These are phyloP conservation scores for Linanthus parryae DNA, from an alignment of 148 eudicot species.

Conservation along the genomic window DNA sequence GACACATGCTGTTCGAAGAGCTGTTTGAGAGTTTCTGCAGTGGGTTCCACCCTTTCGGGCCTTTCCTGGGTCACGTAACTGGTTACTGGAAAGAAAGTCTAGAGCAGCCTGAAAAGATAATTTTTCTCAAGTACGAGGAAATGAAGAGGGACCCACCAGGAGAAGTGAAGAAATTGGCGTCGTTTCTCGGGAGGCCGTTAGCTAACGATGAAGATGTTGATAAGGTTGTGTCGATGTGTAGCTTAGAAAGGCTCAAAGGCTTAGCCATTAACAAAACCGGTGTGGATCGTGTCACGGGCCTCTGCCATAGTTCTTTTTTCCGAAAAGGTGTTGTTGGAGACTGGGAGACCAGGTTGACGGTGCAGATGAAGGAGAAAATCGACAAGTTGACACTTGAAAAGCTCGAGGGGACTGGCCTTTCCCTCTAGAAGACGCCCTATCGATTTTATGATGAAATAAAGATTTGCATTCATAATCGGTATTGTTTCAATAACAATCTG, in stretches of 20 bases:
- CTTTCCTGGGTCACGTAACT: not conserved
- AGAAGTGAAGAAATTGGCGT: not conserved
- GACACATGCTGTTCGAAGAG: not conserved
- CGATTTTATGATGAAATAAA: too few relatives aligned
- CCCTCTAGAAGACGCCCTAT: too few relatives aligned
- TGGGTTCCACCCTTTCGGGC: constrained; percentile 16
- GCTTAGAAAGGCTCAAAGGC: not conserved
- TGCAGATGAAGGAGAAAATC: not conserved
- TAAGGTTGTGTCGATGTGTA: not conserved
- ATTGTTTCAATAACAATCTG: too few relatives aligned
- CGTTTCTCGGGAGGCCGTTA: constrained; percentile 1
- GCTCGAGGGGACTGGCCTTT: not conserved
- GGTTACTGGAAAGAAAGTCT: constrained; percentile 1
- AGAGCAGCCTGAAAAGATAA: not conserved
- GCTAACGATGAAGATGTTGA: not conserved
- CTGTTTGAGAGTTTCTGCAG: constrained; percentile 15
- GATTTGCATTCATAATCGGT: too few relatives aligned
- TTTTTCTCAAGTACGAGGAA: not conserved
- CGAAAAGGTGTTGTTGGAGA: not conserved
- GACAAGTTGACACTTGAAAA: not conserved
- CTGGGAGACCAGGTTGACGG: not conserved
- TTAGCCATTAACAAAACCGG: not conserved
- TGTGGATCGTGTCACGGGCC: not conserved
- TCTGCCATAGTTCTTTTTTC: not conserved
- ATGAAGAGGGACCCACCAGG: not conserved